Base-by-base conservation (phyloP, 1,284 basidiomycete genomes). In the Ustilago loliicola region DNA sequence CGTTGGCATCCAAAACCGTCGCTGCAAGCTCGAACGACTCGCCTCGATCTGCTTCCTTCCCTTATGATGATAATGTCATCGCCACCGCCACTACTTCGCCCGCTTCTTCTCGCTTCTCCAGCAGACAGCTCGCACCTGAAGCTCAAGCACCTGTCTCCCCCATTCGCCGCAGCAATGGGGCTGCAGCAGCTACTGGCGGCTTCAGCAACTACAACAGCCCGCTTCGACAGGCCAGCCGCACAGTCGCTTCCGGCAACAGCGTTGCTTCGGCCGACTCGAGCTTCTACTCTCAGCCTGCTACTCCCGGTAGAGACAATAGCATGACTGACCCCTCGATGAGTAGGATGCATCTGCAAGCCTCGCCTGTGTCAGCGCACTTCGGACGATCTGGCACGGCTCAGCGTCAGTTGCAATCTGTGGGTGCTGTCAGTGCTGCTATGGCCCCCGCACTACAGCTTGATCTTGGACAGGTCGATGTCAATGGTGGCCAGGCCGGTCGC, bases 1-100 rank as follows among this genome's bases (percentile, higher is more conserved):
- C 73, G 13, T 38, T 82, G 40, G 68, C 64, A 6, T 80, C 79
- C 11, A 78, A 67, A 36, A 61, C 64, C 3, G 40, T 71, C 2
- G 64, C 67, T 13, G 11, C 25, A 19, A 52, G 58, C 32, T 55
- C 63, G 5, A 19, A 51, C 4, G 63, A 63, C 17, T 64, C 61
- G 32, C 61, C 67, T 15, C 36, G 60, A 13, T 57, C 67, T 2
- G 53, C 42, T 0, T 51, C 53, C 30, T 56, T 38, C 29, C 45
- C 51, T 1, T 53, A 56, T 45, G 61, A 65, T 15, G 48, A 50
- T 4, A 36, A 56, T 34, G 63, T 45, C 19, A 21, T 19, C 2
- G 58, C 36, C 21, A 51, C 63, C 19, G 23, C 38, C 9, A 32
- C 50, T 6, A 56, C 57, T 19, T 77, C 75, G 8, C 70, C 75